Percentiles rank a stretch among this genome's conserved stretches.
phyloP scores from a whole-genome alignment of 176 grass and related monocot genomes.

The Cenchrus americanus region DNA sequence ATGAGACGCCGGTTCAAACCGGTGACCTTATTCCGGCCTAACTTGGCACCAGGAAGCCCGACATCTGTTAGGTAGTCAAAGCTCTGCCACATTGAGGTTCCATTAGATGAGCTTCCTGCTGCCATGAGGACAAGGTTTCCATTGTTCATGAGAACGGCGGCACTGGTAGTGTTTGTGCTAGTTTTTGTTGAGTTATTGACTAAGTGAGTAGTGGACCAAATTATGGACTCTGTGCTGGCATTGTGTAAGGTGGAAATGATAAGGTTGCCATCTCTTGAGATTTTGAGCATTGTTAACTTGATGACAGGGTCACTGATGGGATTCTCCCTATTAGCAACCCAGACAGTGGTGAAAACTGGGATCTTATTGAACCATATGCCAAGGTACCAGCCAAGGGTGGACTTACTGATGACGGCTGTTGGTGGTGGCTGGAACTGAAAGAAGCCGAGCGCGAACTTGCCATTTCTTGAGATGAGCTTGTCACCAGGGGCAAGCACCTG shows the following conservation, averaged over 20 bases:
- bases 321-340: background rate
- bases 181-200: background rate
- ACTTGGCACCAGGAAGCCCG: slow-evolving; percentile 30
- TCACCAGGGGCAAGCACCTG: background rate
- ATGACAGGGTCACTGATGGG: background rate
- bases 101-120: background rate
- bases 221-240: background rate
- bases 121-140: background rate
- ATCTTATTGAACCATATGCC: slow-evolving; percentile 17
- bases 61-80: slow-evolving; percentile 53
- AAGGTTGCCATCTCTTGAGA: background rate
- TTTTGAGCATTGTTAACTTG: background rate
- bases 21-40: slow-evolving; percentile 48
- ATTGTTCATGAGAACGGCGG: background rate
- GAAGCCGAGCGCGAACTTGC: slow-evolving; percentile 56
- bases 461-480: slow-evolving; percentile 37
- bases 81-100: slow-evolving; percentile 48
- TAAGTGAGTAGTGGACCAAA: background rate
- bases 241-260: background rate
- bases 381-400: background rate
- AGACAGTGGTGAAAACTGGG: background rate
- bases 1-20: slow-evolving; percentile 8
- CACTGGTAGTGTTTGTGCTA: background rate
- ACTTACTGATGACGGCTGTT: background rate
- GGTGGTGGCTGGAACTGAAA: slow-evolving; percentile 26